These are phyloP conservation scores for Linum trigynum DNA, from an alignment of 345 rosid genomes.

Conservation along the genomic window DNA sequence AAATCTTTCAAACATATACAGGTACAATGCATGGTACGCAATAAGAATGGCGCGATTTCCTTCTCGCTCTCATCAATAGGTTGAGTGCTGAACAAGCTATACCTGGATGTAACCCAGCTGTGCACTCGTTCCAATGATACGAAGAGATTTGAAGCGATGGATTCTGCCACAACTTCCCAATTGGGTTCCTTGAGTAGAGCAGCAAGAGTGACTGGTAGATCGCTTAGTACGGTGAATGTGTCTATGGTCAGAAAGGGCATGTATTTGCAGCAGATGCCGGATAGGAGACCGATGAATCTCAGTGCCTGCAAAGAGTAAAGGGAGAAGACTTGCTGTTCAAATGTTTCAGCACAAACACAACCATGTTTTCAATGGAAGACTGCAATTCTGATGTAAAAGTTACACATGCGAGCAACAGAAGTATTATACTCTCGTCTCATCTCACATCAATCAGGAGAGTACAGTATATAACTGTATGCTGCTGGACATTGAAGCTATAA, in stretches of 20 bases:
- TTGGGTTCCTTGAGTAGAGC: slow-evolving; percentile 49
- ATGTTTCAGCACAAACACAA: background rate
- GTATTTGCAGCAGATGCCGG: slow-evolving; percentile 75
- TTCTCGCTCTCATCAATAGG: slow-evolving; percentile 41
- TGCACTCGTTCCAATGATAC: slow-evolving; percentile 55
- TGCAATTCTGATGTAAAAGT: too few relatives aligned
- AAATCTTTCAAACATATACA: slow-evolving; percentile 48
- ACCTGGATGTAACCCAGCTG: slow-evolving; percentile 28
- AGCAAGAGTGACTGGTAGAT: slow-evolving; percentile 61
- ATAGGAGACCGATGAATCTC: slow-evolving; percentile 56
- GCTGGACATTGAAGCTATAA: too few relatives aligned
- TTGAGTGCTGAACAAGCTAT: slow-evolving; percentile 17
- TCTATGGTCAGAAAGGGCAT: slow-evolving; percentile 77
- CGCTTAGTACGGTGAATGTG: slow-evolving; percentile 37
- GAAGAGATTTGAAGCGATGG: slow-evolving; percentile 42
- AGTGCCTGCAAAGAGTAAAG: slow-evolving; percentile 42
- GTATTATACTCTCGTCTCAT: background rate
- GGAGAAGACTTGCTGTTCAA: background rate
- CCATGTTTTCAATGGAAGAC: too few relatives aligned
- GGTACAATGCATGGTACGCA: slow-evolving; percentile 41
- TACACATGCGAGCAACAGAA: background rate
- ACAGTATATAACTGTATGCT: too few relatives aligned
- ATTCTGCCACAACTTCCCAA: slow-evolving; percentile 51
- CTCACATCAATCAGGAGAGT: too few relatives aligned
- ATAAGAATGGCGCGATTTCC: slow-evolving; percentile 28